phyloP scores from a whole-genome alignment of 768 basidiomycete species.

The Leccinum uliginosum region DNA sequence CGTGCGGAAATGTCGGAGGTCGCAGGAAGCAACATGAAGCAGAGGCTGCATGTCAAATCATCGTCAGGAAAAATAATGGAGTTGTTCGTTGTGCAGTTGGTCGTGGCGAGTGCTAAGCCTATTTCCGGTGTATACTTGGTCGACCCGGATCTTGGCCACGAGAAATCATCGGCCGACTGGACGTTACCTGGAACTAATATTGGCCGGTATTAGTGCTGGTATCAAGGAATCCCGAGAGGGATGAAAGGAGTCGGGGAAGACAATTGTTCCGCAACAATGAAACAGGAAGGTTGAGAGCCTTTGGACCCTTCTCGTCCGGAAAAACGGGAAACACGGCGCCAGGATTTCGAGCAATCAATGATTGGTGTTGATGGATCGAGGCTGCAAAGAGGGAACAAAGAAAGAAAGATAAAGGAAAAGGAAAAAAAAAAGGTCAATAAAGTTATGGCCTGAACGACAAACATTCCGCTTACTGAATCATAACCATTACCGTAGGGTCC shows the following conservation, averaged over 20 bases:
- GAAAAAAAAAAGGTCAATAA: slow-evolving; percentile 13
- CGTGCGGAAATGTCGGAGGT: slow-evolving; percentile 1
- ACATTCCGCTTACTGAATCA: slow-evolving; percentile 22
- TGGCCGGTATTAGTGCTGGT: neutral
- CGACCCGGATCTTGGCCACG: neutral
- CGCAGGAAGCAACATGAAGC: slow-evolving; percentile 3
- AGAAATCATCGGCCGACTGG: neutral
- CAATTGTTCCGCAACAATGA: neutral
- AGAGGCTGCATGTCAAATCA: slow-evolving; percentile 1
- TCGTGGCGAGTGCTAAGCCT: neutral
- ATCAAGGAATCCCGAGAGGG: neutral
- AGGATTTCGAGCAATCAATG: neutral
- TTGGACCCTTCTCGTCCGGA: neutral
- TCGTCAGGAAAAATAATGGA: neutral
- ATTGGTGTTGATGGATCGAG: neutral
- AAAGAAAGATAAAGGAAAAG: neutral
- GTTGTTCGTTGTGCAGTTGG: neutral
- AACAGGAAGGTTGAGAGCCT: neutral
- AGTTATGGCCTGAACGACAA: slow-evolving; percentile 1
- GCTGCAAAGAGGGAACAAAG: slow-evolving; percentile 3
- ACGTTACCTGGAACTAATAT: slow-evolving; percentile 7
- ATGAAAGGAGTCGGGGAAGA: slow-evolving; percentile 1
- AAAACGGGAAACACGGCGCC: neutral
- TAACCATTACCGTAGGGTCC: neutral
- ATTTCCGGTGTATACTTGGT: neutral